Evolutionary conservation across 768 basidiomycete genomes (phyloP).

Genomic region (Hebeloma cylindrosporum): DNA sequence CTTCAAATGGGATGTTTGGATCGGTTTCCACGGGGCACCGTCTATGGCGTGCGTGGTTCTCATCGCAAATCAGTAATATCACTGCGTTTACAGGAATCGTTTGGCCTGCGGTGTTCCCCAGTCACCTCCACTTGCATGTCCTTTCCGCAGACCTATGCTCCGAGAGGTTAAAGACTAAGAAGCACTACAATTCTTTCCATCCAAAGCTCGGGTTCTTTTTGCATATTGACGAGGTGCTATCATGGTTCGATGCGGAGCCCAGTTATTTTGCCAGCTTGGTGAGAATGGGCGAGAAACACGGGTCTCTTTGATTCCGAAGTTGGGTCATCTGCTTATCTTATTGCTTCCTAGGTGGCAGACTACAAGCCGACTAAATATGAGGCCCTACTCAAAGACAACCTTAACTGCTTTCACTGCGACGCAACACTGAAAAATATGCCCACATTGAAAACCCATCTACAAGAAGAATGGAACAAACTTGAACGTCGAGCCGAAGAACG

Average conservation of each 20-base stretch:
- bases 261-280: slow-evolving; percentile 43
- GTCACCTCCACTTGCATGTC: slow-evolving; percentile 85
- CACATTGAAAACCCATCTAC: slow-evolving; percentile 69
- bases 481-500: slow-evolving; percentile 41
- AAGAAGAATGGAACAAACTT: slow-evolving; percentile 66
- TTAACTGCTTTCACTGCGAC: slow-evolving; percentile 73
- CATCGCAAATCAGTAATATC: too few species aligned
- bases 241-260: slow-evolving; percentile 73
- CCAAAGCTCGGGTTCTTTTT: slow-evolving; percentile 84
- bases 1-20: slow-evolving; percentile 75
- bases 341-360: slow-evolving; percentile 47
- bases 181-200: slow-evolving; percentile 90
- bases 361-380: slow-evolving; percentile 59
- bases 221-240: slow-evolving; percentile 70
- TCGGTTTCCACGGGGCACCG: slow-evolving; percentile 82
- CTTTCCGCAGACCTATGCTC: slow-evolving; percentile 77
- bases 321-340: neutral
- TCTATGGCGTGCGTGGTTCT: slow-evolving; percentile 74
- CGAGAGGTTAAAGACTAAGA: slow-evolving; percentile 76
- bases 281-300: slow-evolving; percentile 1
- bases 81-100: too few species aligned
- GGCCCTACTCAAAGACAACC: slow-evolving; percentile 60
- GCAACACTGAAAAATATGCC: slow-evolving; percentile 69
- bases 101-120: too few species aligned
- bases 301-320: neutral